Evolutionary conservation across 495 filamentous ascomycete species (phyloP).

Genomic region (Achaetomiella virescens): DNA sequence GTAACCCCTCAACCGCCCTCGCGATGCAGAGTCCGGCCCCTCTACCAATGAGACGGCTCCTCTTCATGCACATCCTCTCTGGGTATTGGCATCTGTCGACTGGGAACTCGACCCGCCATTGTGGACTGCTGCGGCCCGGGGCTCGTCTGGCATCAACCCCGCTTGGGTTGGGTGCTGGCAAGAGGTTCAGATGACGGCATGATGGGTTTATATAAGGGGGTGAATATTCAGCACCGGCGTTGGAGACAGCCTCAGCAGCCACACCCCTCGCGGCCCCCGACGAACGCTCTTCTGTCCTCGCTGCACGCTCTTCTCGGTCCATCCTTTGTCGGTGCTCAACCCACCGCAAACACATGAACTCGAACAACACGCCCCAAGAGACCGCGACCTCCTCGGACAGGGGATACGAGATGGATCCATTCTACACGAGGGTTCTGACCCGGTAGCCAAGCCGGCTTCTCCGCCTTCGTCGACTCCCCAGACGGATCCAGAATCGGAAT

Average conservation of each 20-base stretch:
- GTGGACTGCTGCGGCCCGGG: neutral
- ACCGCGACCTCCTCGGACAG: neutral
- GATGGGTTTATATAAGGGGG: neutral
- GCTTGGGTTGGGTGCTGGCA: neutral
- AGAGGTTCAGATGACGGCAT: neutral
- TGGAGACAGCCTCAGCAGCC: too few species aligned
- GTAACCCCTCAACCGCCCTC: neutral
- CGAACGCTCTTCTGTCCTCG: too few species aligned
- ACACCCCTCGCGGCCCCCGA: too few species aligned
- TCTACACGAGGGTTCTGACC: neutral
- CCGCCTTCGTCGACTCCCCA: neutral
- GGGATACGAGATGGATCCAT: neutral
- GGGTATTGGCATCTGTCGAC: neutral
- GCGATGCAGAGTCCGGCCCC: neutral
- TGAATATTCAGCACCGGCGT: neutral
- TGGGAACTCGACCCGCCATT: neutral
- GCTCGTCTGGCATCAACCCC: slow-evolving; percentile 12
- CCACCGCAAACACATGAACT: neutral
- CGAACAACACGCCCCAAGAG: neutral
- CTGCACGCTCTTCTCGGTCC: too few species aligned
- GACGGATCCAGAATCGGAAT: too few species aligned
- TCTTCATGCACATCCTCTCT: neutral
- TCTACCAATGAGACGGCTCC: slow-evolving; percentile 4
- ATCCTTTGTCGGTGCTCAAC: too few species aligned
- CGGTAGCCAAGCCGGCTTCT: too few species aligned